Evolutionary conservation across 371 early-diverging fungal genomes (phyloP), one percentile per base, ranked within the genome.

Genomic region (Thermomucor indicae-seudaticae): DNA sequence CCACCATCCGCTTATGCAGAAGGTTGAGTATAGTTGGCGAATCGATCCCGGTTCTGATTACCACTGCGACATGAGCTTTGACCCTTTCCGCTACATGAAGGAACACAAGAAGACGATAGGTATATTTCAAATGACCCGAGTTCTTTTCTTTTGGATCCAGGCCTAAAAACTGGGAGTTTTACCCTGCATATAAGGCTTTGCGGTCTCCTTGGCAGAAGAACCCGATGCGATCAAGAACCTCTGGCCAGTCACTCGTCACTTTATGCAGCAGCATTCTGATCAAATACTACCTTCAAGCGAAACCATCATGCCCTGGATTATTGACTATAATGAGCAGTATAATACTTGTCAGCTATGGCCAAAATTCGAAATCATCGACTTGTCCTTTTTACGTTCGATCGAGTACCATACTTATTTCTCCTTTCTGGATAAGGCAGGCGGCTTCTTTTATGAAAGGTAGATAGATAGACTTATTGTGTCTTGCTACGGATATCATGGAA

Each of bases 1-100:
- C 60, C 72, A 79, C 55, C 95, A 97, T 58, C 84, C 86, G 25
- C 65, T 90, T 2, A 57, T 95, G 40, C 50, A 70, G 31, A 66
- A 87, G 40, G 94, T 85, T 32, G 89, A 95, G 19, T 97, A 84
- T 60, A 93, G 92, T 55, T 98, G 98, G 98, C 70, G 97, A 1
- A 77, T 97, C n/a, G 98, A 97, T 64, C 95, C 98, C 0, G 90
- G 83, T 12, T 89, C 93, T 20, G 53, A 81, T 49, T 95, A 89
- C 60, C 69, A 72, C 27, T 98, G 97, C 60, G 80, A 92, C 34
- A 83, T 97, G 51, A 27, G 32, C 25, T 79, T 81, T 38, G 97
- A 97, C 64, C 92, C 92, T 10, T 97, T 98, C 68, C 61, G 74
- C 51, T 84, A 64, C 46, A 89, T 93, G 89, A 67, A 79, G 42